Percentiles rank a stretch among this genome's conserved stretches.
Evolutionary conservation across 176 grass and related monocot species (phyloP).

Genomic region (Dactylis glomerata): DNA sequence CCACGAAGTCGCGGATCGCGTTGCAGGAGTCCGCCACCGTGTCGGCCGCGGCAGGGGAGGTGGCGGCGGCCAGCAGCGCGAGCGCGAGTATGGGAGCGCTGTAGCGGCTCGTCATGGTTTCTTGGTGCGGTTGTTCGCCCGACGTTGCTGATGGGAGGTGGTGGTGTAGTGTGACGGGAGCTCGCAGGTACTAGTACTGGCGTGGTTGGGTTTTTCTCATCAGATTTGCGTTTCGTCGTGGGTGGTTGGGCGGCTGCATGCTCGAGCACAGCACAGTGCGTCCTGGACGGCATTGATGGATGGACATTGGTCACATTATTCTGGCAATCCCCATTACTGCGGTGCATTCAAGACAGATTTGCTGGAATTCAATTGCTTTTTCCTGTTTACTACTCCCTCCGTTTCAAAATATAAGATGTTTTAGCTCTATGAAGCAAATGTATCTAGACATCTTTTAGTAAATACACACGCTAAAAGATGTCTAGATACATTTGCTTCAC

Average conservation of each 20-base stretch:
- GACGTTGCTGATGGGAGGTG: no score
- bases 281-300: not conserved
- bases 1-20: slow-evolving; percentile 28
- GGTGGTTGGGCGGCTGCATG: not conserved
- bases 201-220: not conserved
- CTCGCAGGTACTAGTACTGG: not conserved
- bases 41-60: not conserved
- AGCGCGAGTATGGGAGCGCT: no score
- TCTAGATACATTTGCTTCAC: no score
- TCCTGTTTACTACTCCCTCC: no score
- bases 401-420: no score
- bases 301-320: not conserved
- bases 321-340: not conserved
- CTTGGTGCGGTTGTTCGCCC: no score
- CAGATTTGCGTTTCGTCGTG: not conserved
- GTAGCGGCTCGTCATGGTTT: no score
- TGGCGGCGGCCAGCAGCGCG: no score
- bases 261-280: not conserved
- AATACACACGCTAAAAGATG: no score
- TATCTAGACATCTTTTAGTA: no score
- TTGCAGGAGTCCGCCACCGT: not conserved
- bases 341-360: not conserved
- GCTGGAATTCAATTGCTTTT: not conserved
- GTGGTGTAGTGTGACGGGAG: not conserved
- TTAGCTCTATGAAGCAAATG: no score